phyloP scores from a whole-genome alignment of 208 protist genomes.

The Tritrichomonas foetus region DNA sequence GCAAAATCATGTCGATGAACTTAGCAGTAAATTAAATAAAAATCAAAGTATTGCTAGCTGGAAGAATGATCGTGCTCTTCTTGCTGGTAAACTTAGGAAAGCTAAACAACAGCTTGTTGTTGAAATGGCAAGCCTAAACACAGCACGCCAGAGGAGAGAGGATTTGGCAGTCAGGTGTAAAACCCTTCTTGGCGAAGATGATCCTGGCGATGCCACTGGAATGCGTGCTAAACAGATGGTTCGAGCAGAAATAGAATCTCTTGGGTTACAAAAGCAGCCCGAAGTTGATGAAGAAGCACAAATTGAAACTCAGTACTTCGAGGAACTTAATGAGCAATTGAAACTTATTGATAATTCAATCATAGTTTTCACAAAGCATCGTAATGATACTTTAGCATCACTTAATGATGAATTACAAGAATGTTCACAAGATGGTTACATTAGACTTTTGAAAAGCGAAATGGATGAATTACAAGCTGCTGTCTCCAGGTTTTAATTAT shows the following conservation, averaged over 20 bases:
- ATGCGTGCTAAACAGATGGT: background rate
- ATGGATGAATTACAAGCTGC: background rate
- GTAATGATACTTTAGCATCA: background rate
- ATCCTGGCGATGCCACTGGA: constrained; percentile 33
- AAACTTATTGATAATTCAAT: background rate
- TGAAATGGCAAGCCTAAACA: background rate
- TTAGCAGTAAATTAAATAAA: background rate
- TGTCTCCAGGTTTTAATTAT: too few relatives aligned
- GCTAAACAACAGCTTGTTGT: background rate
- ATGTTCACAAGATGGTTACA: background rate
- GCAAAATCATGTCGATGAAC: too few relatives aligned
- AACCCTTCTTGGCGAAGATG: constrained; percentile 31
- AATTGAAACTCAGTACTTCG: background rate
- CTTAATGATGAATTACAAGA: background rate
- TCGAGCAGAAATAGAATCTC: background rate
- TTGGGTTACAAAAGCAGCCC: background rate
- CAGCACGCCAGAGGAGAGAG: background rate
- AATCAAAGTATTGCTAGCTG: background rate
- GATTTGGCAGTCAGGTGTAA: background rate
- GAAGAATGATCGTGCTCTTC: background rate
- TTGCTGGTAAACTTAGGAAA: background rate
- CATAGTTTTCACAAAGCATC: background rate
- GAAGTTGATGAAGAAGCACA: background rate
- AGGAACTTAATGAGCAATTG: background rate
- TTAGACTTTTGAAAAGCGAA: background rate